phyloP scores from a whole-genome alignment of 2,329 filamentous ascomycete genomes.

The Colletotrichum brevisporum region DNA sequence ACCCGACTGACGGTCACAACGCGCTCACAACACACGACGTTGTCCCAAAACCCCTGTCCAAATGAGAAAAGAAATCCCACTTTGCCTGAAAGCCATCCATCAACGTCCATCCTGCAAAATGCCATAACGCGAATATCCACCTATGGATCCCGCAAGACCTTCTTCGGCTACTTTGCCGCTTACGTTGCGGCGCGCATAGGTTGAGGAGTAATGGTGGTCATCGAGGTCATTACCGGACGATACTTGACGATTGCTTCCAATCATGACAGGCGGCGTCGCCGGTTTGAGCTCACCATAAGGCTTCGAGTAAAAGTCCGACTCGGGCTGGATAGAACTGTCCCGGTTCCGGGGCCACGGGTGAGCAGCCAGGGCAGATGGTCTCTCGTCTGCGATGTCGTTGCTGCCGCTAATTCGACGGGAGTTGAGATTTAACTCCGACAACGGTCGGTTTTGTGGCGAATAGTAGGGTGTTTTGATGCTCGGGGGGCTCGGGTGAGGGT shows the following conservation, averaged over 20 bases:
- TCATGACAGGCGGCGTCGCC: slow-evolving; percentile 67
- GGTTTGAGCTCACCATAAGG: slow-evolving; percentile 72
- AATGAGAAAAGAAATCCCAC: not conserved
- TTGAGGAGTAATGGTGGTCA: slow-evolving; percentile 45
- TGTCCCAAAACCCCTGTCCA: not conserved
- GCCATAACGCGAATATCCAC: slow-evolving; percentile 42
- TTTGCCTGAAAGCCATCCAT: not conserved
- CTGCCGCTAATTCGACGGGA: slow-evolving; percentile 58
- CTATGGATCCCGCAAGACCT: slow-evolving; percentile 64
- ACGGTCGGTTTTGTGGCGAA: slow-evolving; percentile 48
- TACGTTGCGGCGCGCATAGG: slow-evolving; percentile 70
- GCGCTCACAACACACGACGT: no score
- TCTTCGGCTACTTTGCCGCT: slow-evolving; percentile 83
- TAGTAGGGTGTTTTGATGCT: slow-evolving; percentile 44
- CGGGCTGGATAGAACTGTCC: slow-evolving; percentile 65
- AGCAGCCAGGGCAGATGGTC: slow-evolving; percentile 40
- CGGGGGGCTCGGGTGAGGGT: slow-evolving; percentile 54
- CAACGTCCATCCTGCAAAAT: slow-evolving; percentile 35
- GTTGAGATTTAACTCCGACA: slow-evolving; percentile 64
- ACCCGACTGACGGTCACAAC: no score
- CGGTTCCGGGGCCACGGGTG: slow-evolving; percentile 47
- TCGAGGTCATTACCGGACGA: slow-evolving; percentile 72
- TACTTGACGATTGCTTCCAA: slow-evolving; percentile 66
- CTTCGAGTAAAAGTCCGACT: slow-evolving; percentile 65
- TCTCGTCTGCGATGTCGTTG: slow-evolving; percentile 62